Conservation (phyloP, 2,329 filamentous ascomycete species). For the Apiospora marii region DNA sequence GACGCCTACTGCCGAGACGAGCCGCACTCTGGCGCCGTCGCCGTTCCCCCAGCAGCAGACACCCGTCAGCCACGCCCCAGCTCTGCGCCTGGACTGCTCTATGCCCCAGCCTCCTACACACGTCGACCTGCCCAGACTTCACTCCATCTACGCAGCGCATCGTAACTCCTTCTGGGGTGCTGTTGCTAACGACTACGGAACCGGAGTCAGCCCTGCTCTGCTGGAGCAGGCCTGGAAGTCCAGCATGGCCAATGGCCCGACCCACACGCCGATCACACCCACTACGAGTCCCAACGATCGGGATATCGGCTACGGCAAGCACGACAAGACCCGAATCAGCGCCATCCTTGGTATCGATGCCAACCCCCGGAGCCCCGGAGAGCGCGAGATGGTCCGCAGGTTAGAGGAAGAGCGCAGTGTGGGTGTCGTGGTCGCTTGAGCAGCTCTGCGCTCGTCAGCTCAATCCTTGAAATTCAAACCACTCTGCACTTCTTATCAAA, state of each 20-base stretch:
- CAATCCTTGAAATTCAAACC: background rate
- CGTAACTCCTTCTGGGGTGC: conserved; percentile 76
- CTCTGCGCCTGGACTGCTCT: conserved; percentile 68
- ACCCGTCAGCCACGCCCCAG: conserved; percentile 49
- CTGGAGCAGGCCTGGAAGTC: conserved; percentile 76
- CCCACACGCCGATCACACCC: conserved; percentile 45
- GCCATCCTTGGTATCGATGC: conserved; percentile 68
- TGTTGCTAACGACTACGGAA: conserved; percentile 76
- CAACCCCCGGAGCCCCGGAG: conserved; percentile 63
- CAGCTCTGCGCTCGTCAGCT: background rate
- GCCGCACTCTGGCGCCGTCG: conserved; percentile 52
- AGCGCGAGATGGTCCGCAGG: conserved; percentile 64
- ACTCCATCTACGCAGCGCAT: conserved; percentile 74
- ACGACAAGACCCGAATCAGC: conserved; percentile 68
- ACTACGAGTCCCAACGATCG: conserved; percentile 62
- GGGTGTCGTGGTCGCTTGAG: conserved; percentile 38
- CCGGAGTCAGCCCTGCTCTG: conserved; percentile 65
- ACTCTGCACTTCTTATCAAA: background rate
- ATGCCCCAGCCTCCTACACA: conserved; percentile 49
- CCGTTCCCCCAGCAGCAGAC: conserved; percentile 51
- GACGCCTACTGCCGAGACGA: conserved; percentile 50
- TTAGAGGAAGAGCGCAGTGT: conserved; percentile 59
- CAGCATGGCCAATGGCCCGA: conserved; percentile 51
- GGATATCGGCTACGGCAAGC: conserved; percentile 48
- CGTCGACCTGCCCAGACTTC: conserved; percentile 72